Conservation (phyloP, 1,139 yeast species). For the Blastobotrys indianensis region DNA sequence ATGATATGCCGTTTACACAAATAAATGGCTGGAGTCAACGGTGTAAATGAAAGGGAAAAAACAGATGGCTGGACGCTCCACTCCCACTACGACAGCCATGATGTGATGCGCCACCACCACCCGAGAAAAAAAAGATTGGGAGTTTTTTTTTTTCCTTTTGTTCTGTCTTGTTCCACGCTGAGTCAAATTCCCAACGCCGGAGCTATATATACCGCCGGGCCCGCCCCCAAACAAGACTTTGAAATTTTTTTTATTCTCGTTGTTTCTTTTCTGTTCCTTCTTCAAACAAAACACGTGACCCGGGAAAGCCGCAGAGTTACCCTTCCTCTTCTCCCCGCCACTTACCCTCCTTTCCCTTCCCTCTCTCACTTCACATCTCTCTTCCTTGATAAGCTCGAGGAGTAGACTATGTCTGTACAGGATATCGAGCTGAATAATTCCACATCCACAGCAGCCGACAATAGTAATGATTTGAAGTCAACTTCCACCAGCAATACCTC, state of each 20-base stretch:
- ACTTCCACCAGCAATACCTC: too few species aligned
- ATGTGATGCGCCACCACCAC: too few species aligned
- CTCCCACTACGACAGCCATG: too few species aligned
- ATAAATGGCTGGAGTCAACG: too few species aligned
- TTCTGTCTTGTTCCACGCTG: neutral
- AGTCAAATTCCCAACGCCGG: conserved; percentile 4
- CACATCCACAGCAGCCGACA: too few species aligned
- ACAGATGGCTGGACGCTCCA: too few species aligned
- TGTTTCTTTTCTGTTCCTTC: conserved; percentile 1
- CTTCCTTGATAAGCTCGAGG: neutral
- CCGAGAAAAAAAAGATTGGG: neutral
- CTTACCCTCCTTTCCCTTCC: neutral
- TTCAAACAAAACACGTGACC: conserved; percentile 1
- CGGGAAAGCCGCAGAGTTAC: neutral
- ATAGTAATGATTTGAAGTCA: too few species aligned
- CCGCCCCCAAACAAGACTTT: conserved; percentile 5
- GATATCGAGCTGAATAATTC: too few species aligned
- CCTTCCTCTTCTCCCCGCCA: neutral
- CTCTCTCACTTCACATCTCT: neutral
- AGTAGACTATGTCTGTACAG: too few species aligned
- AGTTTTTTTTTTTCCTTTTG: conserved; percentile 3
- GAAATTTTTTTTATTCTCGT: conserved; percentile 4
- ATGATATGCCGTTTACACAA: too few species aligned
- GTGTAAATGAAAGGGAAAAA: too few species aligned
- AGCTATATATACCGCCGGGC: conserved; percentile 10